A percentile compares a stretch with the other conserved stretches of the same genome.
phyloP scores from a whole-genome alignment of 306 rosid species.

The Vigna mungo region DNA sequence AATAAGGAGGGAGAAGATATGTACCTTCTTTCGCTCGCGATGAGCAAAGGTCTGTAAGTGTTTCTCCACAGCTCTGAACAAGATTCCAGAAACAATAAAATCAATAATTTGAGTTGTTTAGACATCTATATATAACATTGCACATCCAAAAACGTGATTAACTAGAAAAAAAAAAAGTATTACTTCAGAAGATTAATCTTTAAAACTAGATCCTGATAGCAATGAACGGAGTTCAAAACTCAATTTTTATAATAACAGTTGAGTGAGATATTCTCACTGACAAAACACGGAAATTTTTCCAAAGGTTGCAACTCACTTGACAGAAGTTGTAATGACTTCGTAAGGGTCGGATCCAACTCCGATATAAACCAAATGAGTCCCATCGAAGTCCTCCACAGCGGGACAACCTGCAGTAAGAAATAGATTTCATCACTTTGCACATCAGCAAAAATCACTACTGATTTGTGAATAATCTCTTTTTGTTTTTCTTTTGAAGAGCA shows the following conservation, averaged over 20 bases:
- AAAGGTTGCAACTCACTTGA: slow-evolving; percentile 62
- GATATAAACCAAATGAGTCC: slow-evolving; percentile 78
- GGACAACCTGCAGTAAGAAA: slow-evolving; percentile 73
- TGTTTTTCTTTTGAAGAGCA: background rate
- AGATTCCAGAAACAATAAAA: slow-evolving; percentile 8
- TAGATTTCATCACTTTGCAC: background rate
- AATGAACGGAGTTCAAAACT: background rate
- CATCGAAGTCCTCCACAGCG: slow-evolving; percentile 73
- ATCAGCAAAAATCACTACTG: background rate
- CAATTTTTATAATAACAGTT: background rate
- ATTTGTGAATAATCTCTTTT: background rate
- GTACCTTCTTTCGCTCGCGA: slow-evolving; percentile 87
- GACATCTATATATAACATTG: slow-evolving; percentile 2
- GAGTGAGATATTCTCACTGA: background rate
- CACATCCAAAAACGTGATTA: background rate
- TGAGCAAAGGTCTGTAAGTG: slow-evolving; percentile 84
- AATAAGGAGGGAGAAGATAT: slow-evolving; percentile 1
- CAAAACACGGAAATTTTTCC: background rate
- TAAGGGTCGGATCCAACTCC: slow-evolving; percentile 90
- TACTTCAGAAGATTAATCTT: slow-evolving; percentile 4
- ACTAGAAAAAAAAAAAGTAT: background rate
- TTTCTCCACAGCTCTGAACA: slow-evolving; percentile 75
- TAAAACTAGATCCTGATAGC: background rate
- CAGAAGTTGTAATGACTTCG: slow-evolving; percentile 80
- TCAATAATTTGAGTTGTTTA: slow-evolving; percentile 22